Conservation (phyloP, 306 rosid genomes). For the Cicer cuneatum region DNA sequence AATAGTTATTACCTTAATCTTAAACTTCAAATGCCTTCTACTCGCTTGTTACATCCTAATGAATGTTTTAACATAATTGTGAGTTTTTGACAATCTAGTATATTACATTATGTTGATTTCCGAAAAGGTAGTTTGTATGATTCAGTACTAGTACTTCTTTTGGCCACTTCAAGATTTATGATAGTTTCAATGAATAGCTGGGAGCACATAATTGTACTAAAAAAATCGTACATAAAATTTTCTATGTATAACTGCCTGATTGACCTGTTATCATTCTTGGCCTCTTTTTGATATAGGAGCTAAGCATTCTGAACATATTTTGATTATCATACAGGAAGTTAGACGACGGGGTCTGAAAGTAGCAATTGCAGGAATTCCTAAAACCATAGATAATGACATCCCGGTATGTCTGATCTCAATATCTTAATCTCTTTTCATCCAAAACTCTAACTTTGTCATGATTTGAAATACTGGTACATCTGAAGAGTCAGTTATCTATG, state of each 20-base stretch:
- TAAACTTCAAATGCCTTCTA: conserved; percentile 19
- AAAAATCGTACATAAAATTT: conserved; percentile 10
- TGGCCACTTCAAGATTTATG: conserved; percentile 33
- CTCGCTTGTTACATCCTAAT: not conserved
- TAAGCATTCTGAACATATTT: conserved; percentile 36
- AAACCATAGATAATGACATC: conserved; percentile 96
- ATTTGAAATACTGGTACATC: conserved; percentile 40
- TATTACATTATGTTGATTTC: conserved; percentile 4
- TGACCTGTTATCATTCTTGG: conserved; percentile 29
- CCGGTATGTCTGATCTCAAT: conserved; percentile 60
- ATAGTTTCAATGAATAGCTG: conserved; percentile 10
- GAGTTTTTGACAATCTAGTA: conserved; percentile 5
- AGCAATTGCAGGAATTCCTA: conserved; percentile 85
- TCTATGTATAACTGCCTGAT: conserved; percentile 7
- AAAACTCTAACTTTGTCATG: conserved; percentile 3
- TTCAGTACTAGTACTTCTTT: conserved; percentile 13
- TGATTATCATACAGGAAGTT: conserved; percentile 68
- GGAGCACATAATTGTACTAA: conserved; percentile 9
- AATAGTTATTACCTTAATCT: not conserved
- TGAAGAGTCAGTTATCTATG: conserved; percentile 43
- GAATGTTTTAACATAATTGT: conserved; percentile 1
- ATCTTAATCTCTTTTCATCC: conserved; percentile 8
- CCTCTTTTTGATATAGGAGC: conserved; percentile 29
- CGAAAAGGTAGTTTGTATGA: conserved; percentile 21
- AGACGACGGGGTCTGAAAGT: conserved; percentile 89